phyloP scores from a whole-genome alignment of 805 yeast genomes.

The Candida chauliodis region DNA sequence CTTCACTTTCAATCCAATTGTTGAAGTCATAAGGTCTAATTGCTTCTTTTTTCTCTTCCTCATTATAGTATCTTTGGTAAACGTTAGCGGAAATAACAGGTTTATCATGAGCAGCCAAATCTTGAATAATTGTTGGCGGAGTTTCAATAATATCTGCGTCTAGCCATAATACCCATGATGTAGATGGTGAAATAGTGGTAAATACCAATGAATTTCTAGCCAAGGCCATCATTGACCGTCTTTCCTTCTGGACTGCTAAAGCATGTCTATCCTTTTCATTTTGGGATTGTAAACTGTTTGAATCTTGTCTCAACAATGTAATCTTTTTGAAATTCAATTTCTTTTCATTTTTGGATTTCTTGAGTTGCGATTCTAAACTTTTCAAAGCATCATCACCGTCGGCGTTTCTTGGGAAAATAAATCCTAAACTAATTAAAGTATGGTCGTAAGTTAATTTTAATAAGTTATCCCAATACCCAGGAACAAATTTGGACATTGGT shows the following conservation, averaged over 20 bases:
- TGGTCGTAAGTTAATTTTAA: constrained; percentile 77
- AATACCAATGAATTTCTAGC: constrained; percentile 90
- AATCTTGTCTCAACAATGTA: constrained; percentile 88
- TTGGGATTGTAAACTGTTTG: constrained; percentile 70
- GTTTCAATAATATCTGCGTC: constrained; percentile 94
- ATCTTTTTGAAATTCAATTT: constrained; percentile 73
- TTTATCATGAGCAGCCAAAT: constrained; percentile 77
- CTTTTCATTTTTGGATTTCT: constrained; percentile 58
- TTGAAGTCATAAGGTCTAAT: constrained; percentile 92
- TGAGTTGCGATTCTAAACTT: constrained; percentile 70
- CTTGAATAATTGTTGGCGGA: constrained; percentile 79
- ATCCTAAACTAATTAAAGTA: constrained; percentile 80
- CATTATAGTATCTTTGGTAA: constrained; percentile 74
- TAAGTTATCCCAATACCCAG: constrained; percentile 85
- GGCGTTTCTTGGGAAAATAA: constrained; percentile 77
- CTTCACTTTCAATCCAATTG: constrained; percentile 88
- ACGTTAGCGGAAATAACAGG: constrained; percentile 92
- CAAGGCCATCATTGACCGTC: constrained; percentile 87
- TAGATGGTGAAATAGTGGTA: constrained; percentile 83
- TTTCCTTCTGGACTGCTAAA: constrained; percentile 75
- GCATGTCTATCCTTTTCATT: constrained; percentile 90
- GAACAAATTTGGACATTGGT: constrained; percentile 84
- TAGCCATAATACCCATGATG: constrained; percentile 95
- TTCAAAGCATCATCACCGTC: constrained; percentile 81
- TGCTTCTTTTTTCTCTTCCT: constrained; percentile 47